Percentiles rank a stretch among this genome's conserved stretches.
Conservation (phyloP, 768 basidiomycete genomes). For the Mycena latifolia region DNA sequence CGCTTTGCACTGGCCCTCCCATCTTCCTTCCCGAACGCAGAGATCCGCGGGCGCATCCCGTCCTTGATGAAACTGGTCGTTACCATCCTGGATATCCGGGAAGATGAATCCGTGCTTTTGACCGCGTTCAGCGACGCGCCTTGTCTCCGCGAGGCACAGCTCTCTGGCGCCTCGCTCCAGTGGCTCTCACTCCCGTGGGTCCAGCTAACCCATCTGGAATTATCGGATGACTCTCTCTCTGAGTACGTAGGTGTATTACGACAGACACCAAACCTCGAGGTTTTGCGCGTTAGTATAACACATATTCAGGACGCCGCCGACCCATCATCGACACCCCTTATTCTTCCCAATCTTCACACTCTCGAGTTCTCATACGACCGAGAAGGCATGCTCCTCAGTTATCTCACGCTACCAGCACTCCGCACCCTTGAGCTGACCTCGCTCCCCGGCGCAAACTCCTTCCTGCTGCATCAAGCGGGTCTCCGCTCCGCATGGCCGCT, state of each 20-base stretch:
- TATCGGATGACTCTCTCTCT: background rate
- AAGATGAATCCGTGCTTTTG: no score
- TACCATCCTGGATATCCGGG: no score
- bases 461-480: background rate
- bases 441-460: background rate
- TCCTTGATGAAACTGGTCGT: no score
- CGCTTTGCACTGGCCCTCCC: background rate
- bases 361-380: background rate
- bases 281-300: constrained; percentile 1
- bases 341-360: constrained; percentile 11
- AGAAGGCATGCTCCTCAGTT: constrained; percentile 1
- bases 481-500: constrained; percentile 7
- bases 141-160: background rate
- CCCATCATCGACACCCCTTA: background rate
- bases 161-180: background rate
- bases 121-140: no score
- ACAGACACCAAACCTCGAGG: constrained; percentile 13
- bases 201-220: constrained; percentile 17
- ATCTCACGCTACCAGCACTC: constrained; percentile 13
- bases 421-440: background rate
- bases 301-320: no score
- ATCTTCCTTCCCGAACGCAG: background rate
- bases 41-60: background rate
- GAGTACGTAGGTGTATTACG: background rate
- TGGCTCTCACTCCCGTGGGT: constrained; percentile 19